These are phyloP conservation scores for Sparassis latifolia DNA, from an alignment of 1,284 basidiomycete genomes.

Conservation along the genomic window DNA sequence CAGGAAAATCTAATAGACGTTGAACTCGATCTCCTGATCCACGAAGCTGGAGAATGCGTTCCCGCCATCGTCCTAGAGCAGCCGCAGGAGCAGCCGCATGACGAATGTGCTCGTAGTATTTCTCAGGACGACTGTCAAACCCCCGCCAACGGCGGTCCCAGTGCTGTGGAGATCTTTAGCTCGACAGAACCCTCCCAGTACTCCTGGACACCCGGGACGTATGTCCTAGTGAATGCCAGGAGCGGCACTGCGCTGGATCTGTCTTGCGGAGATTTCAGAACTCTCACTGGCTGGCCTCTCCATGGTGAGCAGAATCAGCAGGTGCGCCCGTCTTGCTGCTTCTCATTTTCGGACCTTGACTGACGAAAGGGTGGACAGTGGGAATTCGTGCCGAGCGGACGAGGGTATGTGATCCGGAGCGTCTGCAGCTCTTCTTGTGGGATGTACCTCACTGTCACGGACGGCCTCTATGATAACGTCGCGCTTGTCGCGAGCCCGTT, in stretches of 20 bases:
- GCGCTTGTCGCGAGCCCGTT: conserved; percentile 25
- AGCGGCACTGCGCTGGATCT: conserved; percentile 47
- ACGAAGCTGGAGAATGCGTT: too few relatives aligned
- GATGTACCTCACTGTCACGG: conserved; percentile 35
- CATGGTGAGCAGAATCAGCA: conserved; percentile 43
- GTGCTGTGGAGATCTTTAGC: too few relatives aligned
- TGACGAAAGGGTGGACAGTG: conserved; percentile 30
- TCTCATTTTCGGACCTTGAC: neutral
- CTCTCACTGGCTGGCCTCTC: conserved; percentile 42
- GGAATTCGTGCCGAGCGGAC: conserved; percentile 34
- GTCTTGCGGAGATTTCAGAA: conserved; percentile 41
- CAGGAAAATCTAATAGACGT: too few relatives aligned
- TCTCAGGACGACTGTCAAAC: too few relatives aligned
- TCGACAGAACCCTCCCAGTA: too few relatives aligned
- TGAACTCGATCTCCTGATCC: too few relatives aligned
- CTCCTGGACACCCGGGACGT: conserved; percentile 17
- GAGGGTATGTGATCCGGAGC: conserved; percentile 38
- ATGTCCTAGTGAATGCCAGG: conserved; percentile 44
- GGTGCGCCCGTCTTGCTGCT: conserved; percentile 24
- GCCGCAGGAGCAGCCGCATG: too few relatives aligned
- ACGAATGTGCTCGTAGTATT: too few relatives aligned
- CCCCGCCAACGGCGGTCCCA: too few relatives aligned
- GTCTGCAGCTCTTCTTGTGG: conserved; percentile 20
- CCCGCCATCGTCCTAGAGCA: too few relatives aligned
- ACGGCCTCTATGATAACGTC: conserved; percentile 31